Evolutionary conservation across 2,329 filamentous ascomycete species (phyloP).

Genomic region (Colletotrichum sp.): DNA sequence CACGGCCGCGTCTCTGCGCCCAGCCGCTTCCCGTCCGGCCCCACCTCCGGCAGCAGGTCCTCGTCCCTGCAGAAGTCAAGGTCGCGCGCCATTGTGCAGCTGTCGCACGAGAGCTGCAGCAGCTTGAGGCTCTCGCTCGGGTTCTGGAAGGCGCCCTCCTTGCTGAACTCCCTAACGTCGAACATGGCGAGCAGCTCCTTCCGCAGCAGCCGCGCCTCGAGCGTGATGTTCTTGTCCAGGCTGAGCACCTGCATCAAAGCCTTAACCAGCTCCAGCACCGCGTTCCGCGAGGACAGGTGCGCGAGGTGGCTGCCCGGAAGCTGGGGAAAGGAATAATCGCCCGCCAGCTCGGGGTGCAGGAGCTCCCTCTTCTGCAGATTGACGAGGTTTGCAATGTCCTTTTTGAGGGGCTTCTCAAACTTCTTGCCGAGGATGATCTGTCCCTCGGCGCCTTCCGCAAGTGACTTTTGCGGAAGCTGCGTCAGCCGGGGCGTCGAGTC

Average conservation of each 20-base stretch:
- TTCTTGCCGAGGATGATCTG: constrained; percentile 76
- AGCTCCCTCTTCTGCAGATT: constrained; percentile 87
- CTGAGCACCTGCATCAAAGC: constrained; percentile 89
- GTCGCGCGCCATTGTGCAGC: constrained; percentile 88
- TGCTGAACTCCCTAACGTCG: constrained; percentile 92
- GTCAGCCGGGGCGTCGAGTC: constrained; percentile 61
- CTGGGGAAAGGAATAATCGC: constrained; percentile 84
- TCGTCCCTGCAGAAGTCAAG: constrained; percentile 93
- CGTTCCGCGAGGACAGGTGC: constrained; percentile 35
- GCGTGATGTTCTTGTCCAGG: constrained; percentile 87
- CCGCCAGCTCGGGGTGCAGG: constrained; percentile 84
- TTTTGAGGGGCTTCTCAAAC: constrained; percentile 90
- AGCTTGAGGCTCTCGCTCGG: constrained; percentile 79
- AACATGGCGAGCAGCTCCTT: constrained; percentile 91
- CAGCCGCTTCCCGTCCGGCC: constrained; percentile 19
- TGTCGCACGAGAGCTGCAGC: constrained; percentile 81
- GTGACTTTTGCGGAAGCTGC: constrained; percentile 63
- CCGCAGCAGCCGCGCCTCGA: constrained; percentile 86
- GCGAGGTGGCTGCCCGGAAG: constrained; percentile 76
- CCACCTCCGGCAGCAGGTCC: constrained; percentile 68
- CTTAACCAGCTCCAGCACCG: constrained; percentile 87
- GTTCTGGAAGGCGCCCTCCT: constrained; percentile 87
- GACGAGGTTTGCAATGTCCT: constrained; percentile 83
- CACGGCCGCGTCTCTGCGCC: constrained; percentile 56
- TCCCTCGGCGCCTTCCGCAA: constrained; percentile 64